phyloP scores from a whole-genome alignment of 2,329 filamentous ascomycete genomes.

The Cyanodermella asteris region DNA sequence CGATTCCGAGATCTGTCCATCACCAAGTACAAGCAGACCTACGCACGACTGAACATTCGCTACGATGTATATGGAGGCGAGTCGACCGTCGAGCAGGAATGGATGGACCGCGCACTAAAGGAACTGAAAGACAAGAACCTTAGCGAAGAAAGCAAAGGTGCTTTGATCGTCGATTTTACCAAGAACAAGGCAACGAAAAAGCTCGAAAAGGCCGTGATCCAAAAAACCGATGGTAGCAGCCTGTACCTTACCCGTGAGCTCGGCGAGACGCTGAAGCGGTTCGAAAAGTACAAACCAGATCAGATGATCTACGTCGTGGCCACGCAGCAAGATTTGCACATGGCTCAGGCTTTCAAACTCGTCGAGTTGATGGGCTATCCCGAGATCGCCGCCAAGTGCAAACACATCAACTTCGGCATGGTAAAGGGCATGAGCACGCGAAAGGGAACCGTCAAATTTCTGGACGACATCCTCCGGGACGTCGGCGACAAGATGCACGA shows the following conservation, averaged over 20 bases:
- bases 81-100: constrained; percentile 44
- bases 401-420: constrained; percentile 57
- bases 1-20: constrained; percentile 47
- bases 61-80: constrained; percentile 56
- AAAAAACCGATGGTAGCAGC: constrained; percentile 53
- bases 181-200: constrained; percentile 42
- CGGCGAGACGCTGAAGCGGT: constrained; percentile 46
- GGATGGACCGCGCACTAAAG: constrained; percentile 42
- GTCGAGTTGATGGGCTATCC: constrained; percentile 47
- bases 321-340: constrained; percentile 48
- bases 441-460: constrained; percentile 45
- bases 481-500: constrained; percentile 78
- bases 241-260: constrained; percentile 63
- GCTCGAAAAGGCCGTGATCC: constrained; percentile 47
- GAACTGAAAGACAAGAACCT: constrained; percentile 42
- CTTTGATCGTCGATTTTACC: constrained; percentile 47
- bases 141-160: constrained; percentile 48
- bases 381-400: constrained; percentile 44
- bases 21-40: constrained; percentile 42
- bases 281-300: constrained; percentile 42
- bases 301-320: constrained; percentile 66
- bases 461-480: constrained; percentile 44
- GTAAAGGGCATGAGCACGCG: constrained; percentile 50
- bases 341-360: constrained; percentile 57
- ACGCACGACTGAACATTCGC: constrained; percentile 46